phyloP scores from a whole-genome alignment of 306 rosid species.

The Cucumis cinereus region DNA sequence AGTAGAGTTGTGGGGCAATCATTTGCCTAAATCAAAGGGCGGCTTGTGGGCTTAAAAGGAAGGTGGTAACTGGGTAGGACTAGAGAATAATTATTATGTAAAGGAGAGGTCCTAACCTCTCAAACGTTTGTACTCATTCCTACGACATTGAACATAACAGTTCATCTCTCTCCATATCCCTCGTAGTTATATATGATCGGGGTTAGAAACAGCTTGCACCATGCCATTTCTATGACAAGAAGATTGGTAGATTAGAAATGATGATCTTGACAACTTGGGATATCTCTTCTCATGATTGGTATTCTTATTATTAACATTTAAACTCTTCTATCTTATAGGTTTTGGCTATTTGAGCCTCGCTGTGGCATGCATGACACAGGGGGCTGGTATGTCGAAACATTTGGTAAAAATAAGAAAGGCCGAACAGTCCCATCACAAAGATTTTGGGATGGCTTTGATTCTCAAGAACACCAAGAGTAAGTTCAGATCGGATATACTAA shows the following conservation, averaged over 20 bases:
- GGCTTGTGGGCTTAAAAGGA: neutral
- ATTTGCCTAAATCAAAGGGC: neutral
- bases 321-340: conserved; percentile 37
- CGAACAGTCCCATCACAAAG: conserved; percentile 56
- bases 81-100: neutral
- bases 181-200: neutral
- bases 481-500: neutral
- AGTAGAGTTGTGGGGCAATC: neutral
- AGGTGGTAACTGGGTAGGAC: neutral
- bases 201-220: neutral
- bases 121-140: neutral
- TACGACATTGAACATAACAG: neutral
- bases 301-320: neutral
- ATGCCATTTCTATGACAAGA: neutral
- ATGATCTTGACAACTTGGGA: neutral
- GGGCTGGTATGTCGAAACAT: conserved; percentile 95
- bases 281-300: neutral
- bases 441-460: conserved; percentile 71
- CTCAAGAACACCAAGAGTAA: conserved; percentile 44
- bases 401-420: conserved; percentile 73
- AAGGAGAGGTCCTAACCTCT: neutral
- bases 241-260: neutral
- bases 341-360: conserved; percentile 97
- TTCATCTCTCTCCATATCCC: neutral
- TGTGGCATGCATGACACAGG: conserved; percentile 88